Evolutionary conservation across 148 eudicot genomes (phyloP).

Genomic region (Rhododendron simsii): DNA sequence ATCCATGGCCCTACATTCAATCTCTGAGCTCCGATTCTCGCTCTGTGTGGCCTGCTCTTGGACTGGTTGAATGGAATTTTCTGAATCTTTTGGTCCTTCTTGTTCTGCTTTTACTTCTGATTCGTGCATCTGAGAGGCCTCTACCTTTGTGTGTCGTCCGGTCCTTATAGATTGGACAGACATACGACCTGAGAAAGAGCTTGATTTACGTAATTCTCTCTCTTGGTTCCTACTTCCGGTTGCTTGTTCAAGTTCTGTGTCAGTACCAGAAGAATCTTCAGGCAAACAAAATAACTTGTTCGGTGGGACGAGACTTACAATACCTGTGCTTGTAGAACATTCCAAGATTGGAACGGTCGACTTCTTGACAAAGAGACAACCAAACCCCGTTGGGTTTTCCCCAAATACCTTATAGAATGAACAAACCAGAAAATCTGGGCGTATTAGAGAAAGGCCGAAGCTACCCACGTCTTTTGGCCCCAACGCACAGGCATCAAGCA

Average conservation of each 20-base stretch:
- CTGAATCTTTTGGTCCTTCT: constrained; percentile 17
- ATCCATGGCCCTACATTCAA: constrained; percentile 69
- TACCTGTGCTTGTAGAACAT: constrained; percentile 48
- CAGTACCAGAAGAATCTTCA: constrained; percentile 45
- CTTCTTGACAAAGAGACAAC: constrained; percentile 83
- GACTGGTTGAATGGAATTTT: neutral
- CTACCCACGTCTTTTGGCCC: constrained; percentile 98
- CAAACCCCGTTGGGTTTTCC: constrained; percentile 90
- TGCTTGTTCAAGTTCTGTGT: constrained; percentile 20
- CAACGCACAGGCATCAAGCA: constrained; percentile 88
- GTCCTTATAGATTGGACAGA: neutral
- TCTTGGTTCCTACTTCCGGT: neutral
- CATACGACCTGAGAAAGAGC: constrained; percentile 1
- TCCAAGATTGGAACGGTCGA: constrained; percentile 53
- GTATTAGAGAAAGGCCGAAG: constrained; percentile 74
- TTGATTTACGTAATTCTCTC: neutral
- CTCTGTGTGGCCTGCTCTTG: constrained; percentile 4
- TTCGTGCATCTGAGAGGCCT: neutral
- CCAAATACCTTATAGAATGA: constrained; percentile 96
- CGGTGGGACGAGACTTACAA: constrained; percentile 50
- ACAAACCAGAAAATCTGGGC: constrained; percentile 79
- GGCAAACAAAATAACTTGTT: constrained; percentile 28
- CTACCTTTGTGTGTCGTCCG: constrained; percentile 20
- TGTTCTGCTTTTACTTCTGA: constrained; percentile 13
- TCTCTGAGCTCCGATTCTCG: constrained; percentile 10